phyloP scores from a whole-genome alignment of 768 basidiomycete genomes.

The Pholiota microspora region DNA sequence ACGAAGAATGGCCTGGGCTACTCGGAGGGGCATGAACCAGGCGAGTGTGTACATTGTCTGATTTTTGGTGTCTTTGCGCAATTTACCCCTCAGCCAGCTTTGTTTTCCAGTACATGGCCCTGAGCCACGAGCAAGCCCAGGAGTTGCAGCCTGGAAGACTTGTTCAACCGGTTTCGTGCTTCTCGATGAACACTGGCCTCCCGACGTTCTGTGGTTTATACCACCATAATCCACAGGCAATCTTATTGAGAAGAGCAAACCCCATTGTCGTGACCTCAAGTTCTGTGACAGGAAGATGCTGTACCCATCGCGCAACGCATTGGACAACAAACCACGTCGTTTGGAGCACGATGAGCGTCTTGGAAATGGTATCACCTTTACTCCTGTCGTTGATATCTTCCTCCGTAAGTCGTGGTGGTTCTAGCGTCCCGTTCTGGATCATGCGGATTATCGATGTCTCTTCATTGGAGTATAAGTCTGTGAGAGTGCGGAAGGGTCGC shows the following conservation, averaged over 20 bases:
- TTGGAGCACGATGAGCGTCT: constrained; percentile 31
- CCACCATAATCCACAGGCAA: constrained; percentile 35
- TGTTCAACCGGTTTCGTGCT: not conserved
- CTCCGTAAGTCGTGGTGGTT: constrained; percentile 15
- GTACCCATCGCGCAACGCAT: constrained; percentile 20
- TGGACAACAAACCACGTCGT: constrained; percentile 33
- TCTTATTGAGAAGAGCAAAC: constrained; percentile 27
- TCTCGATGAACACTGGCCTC: not conserved
- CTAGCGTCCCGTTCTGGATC: constrained; percentile 12
- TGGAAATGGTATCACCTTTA: constrained; percentile 34
- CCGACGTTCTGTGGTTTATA: constrained; percentile 34
- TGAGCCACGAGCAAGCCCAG: not conserved
- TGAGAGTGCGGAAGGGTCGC: not conserved
- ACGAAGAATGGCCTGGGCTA: too few relatives aligned
- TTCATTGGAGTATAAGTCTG: constrained; percentile 1
- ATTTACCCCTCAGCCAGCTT: too few relatives aligned
- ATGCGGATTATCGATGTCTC: not conserved
- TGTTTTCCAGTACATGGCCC: not conserved
- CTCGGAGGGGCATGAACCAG: too few relatives aligned
- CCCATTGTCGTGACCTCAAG: constrained; percentile 35
- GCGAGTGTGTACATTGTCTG: too few relatives aligned
- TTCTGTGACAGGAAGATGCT: constrained; percentile 28
- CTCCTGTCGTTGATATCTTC: constrained; percentile 22
- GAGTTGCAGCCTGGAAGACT: not conserved
- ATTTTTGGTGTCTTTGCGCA: too few relatives aligned